phyloP scores from a whole-genome alignment of 2,329 filamentous ascomycete genomes.

The Alternaria conjuncta region DNA sequence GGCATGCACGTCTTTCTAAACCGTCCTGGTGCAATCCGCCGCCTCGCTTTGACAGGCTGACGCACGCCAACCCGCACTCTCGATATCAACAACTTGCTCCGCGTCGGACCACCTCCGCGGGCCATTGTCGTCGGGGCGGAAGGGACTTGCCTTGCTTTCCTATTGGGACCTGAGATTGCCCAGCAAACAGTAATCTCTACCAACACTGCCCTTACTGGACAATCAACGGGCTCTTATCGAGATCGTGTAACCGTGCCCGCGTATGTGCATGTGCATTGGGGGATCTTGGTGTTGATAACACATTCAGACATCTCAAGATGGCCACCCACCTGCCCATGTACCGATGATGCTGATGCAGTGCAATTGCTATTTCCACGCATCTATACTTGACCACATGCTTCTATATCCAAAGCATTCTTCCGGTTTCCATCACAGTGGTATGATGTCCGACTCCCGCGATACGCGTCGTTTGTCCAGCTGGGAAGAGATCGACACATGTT shows the following conservation, averaged over 20 bases:
- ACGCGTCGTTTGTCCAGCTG: not conserved
- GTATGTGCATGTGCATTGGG: not conserved
- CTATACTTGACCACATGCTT: not conserved
- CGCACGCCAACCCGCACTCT: not conserved
- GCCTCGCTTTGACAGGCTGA: not conserved
- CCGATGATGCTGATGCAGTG: not conserved
- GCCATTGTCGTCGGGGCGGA: not conserved
- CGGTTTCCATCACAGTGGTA: not conserved
- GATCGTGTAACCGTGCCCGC: not conserved
- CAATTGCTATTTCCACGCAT: not conserved
- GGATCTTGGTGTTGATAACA: not conserved
- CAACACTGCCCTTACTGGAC: not conserved
- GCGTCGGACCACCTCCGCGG: not conserved
- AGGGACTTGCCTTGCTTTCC: not conserved
- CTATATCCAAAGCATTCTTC: not conserved
- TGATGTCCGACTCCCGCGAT: not conserved
- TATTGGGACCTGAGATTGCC: not conserved
- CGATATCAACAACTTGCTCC: slow-evolving; percentile 3
- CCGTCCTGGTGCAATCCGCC: slow-evolving; percentile 1
- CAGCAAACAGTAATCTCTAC: not conserved
- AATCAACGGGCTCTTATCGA: not conserved
- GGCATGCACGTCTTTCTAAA: slow-evolving; percentile 7
- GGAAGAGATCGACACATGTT: not conserved
- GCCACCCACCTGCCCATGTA: not conserved
- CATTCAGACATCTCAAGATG: not conserved